Evolutionary conservation across 1,139 yeast species (phyloP), one percentile per base, ranked within the genome.

Genomic region (Kodamaea alishanica): DNA sequence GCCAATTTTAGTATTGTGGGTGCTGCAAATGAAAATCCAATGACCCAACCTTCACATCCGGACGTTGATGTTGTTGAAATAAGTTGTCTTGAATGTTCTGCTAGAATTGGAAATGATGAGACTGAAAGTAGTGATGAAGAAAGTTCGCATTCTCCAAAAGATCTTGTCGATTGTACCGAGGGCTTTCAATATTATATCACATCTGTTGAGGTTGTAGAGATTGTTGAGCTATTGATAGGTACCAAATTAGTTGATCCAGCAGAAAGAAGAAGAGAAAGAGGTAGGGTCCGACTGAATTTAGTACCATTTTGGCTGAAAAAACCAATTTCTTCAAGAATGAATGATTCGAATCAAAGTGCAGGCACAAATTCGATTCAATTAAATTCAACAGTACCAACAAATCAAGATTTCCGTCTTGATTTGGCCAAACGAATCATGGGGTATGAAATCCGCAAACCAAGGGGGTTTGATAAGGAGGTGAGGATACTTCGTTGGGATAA

Each of bases 391-490:
- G 42, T 36, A n/a, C 40, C 45, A 8, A 50, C 55, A 25, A 68
- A 67, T 46, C 66, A 67, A 26, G 81, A 77, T 48, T 70, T 66
- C 49, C 61, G 80, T 47, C 59, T 67, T 26, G 83, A 78, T 50
- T 63, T 80, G 45, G 84, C 84, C 4, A 76, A 75, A 46, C 65
- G 84, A 53, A 79, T 80, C 28, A 79, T 79, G 84, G 73, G 75
- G n/a, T 80, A 80, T 54, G 79, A 75, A 45, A 64, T 68, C 20
- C 67, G 85, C 50, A 78, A 77, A 50, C 86, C 85, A 27, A 65
- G 85, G 49, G 84, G 84, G 1, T 79, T 80, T 54, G 84, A 79
- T 52, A 80, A 79, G 56, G 84, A 79, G 48, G 84, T 80, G 25
- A 61, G 85, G 37, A 79, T 80, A 32, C 60, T 80, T 45, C 66